A percentile compares a stretch with the other conserved stretches of the same genome.
phyloP scores from a whole-genome alignment of 1,284 basidiomycete genomes.

The Pyrrhoderma noxium region DNA sequence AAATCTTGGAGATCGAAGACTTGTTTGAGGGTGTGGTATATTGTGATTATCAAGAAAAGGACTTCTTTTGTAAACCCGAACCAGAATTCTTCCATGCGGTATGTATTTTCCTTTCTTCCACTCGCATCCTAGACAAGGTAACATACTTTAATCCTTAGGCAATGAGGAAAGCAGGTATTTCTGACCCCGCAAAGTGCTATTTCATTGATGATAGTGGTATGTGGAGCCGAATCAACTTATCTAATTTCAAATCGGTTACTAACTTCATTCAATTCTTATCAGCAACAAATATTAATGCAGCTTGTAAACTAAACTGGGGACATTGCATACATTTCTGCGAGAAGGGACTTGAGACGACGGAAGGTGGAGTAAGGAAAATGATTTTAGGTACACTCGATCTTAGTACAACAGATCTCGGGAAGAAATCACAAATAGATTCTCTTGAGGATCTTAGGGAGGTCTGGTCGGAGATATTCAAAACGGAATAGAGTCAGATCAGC shows the following conservation, averaged over 20 bases:
- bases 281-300: conserved; percentile 53
- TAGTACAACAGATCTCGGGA: conserved; percentile 14
- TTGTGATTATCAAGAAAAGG: conserved; percentile 67
- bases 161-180: conserved; percentile 48
- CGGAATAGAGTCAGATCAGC: not conserved
- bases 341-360: conserved; percentile 48
- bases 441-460: conserved; percentile 58
- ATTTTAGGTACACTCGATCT: conserved; percentile 36
- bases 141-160: conserved; percentile 41
- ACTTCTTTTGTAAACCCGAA: conserved; percentile 84
- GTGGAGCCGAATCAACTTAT: no score
- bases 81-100: conserved; percentile 41
- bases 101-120: not conserved
- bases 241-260: no score
- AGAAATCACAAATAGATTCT: conserved; percentile 40
- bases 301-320: conserved; percentile 59
- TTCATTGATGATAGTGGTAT: conserved; percentile 68
- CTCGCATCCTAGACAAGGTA: not conserved
- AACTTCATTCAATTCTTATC: not conserved
- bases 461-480: conserved; percentile 63
- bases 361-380: conserved; percentile 50
- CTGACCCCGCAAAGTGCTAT: conserved; percentile 59
- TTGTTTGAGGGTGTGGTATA: conserved; percentile 75
- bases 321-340: conserved; percentile 72
- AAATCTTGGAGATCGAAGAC: conserved; percentile 67